Evolutionary conservation across 2,329 filamentous ascomycete genomes (phyloP).

Genomic region (Cadophora sp.): DNA sequence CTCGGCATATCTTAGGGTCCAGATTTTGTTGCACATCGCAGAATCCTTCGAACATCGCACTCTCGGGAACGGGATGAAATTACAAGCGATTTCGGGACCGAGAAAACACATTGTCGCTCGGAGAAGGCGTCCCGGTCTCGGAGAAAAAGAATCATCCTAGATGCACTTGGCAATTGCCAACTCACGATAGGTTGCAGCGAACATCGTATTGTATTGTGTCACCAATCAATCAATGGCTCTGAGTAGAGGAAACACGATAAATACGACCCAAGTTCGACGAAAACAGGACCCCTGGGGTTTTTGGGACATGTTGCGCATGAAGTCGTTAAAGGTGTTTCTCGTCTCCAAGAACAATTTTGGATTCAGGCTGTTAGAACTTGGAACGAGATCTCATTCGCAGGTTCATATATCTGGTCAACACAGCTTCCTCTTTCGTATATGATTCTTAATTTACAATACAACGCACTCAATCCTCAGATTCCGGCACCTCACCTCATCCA

Average conservation of each 20-base stretch:
- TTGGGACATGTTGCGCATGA: not conserved
- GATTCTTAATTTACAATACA: not conserved
- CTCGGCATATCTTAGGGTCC: too few relatives aligned
- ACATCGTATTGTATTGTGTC: not conserved
- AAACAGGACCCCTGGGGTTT: not conserved
- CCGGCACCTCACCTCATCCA: not conserved
- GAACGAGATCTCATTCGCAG: not conserved
- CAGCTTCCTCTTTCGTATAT: not conserved
- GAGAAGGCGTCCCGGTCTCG: not conserved
- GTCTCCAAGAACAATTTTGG: not conserved
- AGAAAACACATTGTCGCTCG: not conserved
- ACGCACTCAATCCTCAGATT: not conserved
- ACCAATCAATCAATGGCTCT: not conserved
- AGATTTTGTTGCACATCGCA: conserved; percentile 11
- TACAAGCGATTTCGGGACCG: not conserved
- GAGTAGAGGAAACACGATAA: not conserved
- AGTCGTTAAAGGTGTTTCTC: not conserved
- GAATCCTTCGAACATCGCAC: not conserved
- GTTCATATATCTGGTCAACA: not conserved
- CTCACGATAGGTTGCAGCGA: not conserved
- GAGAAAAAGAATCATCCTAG: not conserved
- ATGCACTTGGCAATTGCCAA: conserved; percentile 5
- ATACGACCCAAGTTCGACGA: not conserved
- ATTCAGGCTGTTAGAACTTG: not conserved
- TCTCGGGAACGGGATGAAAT: conserved; percentile 5